Percentiles rank a stretch among this genome's conserved stretches.
These are phyloP conservation scores for Boletus albobrunnescens DNA, from an alignment of 1,284 basidiomycete species.

Conservation along the genomic window DNA sequence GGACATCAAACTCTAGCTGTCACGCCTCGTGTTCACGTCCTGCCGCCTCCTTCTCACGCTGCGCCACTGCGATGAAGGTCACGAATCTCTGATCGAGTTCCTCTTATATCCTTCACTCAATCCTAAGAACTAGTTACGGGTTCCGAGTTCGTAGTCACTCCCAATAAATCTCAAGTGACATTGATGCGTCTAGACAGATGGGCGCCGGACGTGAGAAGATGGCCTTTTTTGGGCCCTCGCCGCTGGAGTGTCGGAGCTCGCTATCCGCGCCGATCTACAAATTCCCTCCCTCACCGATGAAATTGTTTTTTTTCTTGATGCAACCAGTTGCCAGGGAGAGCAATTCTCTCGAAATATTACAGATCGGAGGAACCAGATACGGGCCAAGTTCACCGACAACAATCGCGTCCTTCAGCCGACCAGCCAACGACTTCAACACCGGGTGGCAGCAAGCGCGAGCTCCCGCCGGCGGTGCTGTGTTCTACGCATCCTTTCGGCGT, in stretches of 20 bases:
- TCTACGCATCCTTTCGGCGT: background rate
- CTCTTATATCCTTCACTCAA: too few species aligned
- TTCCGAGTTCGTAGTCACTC: background rate
- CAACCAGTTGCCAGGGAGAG: background rate
- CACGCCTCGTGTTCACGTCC: constrained; percentile 1
- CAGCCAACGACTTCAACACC: too few species aligned
- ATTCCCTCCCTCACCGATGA: background rate
- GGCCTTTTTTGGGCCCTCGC: too few species aligned
- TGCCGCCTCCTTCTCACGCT: constrained; percentile 1
- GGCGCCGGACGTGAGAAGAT: background rate
- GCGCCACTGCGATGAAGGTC: background rate
- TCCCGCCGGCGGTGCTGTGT: too few species aligned
- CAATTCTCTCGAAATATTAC: background rate
- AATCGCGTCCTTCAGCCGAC: too few species aligned
- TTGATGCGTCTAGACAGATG: background rate
- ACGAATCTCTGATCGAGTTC: background rate
- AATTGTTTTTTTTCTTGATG: background rate
- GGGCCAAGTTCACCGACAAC: background rate
- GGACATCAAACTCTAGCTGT: too few species aligned
- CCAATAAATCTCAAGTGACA: background rate
- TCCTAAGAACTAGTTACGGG: background rate
- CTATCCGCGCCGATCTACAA: background rate
- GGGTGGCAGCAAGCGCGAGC: background rate
- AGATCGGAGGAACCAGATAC: background rate
- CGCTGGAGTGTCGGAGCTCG: background rate